phyloP scores from a whole-genome alignment of 495 filamentous ascomycete genomes.

The Neurospora sp. region DNA sequence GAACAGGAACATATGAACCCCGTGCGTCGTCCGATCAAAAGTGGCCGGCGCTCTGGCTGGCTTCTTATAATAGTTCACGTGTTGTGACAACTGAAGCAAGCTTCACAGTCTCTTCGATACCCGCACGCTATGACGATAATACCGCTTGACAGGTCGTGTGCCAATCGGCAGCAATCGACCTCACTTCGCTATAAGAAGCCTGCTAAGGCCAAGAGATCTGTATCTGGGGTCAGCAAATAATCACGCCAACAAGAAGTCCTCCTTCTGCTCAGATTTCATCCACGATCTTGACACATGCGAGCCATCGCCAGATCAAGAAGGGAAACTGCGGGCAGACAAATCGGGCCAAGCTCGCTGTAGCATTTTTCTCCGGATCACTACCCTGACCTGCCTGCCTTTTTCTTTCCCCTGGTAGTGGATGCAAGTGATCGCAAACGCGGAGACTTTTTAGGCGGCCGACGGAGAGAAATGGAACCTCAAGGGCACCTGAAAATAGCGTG shows the following conservation, averaged over 20 bases:
- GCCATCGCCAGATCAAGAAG: not conserved
- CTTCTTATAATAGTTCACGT: not conserved
- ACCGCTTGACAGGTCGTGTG: not conserved
- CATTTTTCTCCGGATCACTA: not conserved
- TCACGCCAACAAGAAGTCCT: not conserved
- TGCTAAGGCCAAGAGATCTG: not conserved
- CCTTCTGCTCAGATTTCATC: not conserved
- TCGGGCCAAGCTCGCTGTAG: not conserved
- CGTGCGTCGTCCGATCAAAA: not conserved
- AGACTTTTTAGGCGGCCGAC: not conserved
- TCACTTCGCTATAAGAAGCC: not conserved
- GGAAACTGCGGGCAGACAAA: not conserved
- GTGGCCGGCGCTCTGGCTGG: not conserved
- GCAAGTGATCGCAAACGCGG: not conserved
- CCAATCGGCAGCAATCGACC: not conserved
- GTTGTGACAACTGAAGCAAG: not conserved
- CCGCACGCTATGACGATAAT: not conserved
- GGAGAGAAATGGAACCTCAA: not conserved
- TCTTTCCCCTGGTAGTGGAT: not conserved
- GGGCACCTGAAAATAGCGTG: not conserved
- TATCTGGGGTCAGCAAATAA: not conserved
- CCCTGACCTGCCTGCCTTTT: not conserved
- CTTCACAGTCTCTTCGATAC: not conserved
- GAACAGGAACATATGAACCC: conserved; percentile 14
- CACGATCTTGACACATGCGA: not conserved